Base-by-base conservation (phyloP, 2,329 filamentous ascomycete genomes). In the Ceratocystis albifundus region DNA sequence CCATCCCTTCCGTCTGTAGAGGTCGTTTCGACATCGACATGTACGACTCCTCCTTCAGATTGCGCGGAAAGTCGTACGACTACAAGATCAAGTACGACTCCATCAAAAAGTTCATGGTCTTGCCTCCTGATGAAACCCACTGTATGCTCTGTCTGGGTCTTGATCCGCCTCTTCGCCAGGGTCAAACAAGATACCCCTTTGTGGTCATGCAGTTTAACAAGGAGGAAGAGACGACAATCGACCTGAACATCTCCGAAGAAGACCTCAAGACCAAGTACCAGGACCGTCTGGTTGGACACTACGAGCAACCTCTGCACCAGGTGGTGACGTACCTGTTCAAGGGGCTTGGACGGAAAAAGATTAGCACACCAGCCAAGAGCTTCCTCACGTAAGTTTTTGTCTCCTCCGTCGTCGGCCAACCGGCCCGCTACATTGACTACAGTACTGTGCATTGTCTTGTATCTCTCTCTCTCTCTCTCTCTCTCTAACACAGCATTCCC, bases 11-110 rank as follows among this genome's bases (percentile, higher is more conserved):
- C 63, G 4, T 63, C 55, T 69, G 69, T 77, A 92, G 94, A 88
- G 95, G 94, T 75, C 93, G 94, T 71, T 99, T 99, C 82, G 94
- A 97, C 76, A 96, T 99, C 78, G 94, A 99, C 76, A 96, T 99
- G 88, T 99, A 99, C 82, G 94, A 97, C 76, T 88, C 86, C 17
- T 97, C 94, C 1, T 97, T 99, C 83, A 88, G 94, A 69, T 83
- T 99, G 69, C 93, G 94, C 70, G 94, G 94, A 73, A 99, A 99
- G 79, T 99, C 94, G 28, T 99, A 99, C 80, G 95, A 99, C 79
- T 99, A 99, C 85, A 99, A 99, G 83, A 97, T 99, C 70, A 91
- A 96, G 75, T 99, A 96, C 77, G 90, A 96, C 67, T 86, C 88
- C 62, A 91, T 97, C 78, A 99, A 99, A 81, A 97, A 97, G 76